Evolutionary conservation across 768 basidiomycete species (phyloP), one percentile per base, ranked within the genome.

Genomic region (Suillus tomentosus): DNA sequence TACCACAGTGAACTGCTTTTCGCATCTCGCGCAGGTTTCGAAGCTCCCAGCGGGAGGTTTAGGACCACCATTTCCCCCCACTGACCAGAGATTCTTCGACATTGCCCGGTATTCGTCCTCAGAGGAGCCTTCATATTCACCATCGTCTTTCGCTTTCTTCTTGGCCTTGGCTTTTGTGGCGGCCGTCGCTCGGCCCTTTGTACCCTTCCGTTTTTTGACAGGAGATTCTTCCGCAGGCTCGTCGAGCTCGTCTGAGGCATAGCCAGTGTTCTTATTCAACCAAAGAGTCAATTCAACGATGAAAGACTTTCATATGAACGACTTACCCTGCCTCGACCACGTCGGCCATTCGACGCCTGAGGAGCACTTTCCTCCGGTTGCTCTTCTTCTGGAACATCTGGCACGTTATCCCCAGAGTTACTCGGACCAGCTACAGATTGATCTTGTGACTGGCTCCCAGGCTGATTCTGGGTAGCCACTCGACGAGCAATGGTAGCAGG

Each of bases 1-100:
- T 75, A 97, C 96, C 71, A 96, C 91, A 17, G 93, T 94, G 73
- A 96, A 97, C 68, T 89, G 87, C 64, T 91, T 89, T 59, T 83
- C 81, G 74, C 96, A 99, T 62, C 84, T 83, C 1, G 87, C 92
- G 72, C 97, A 99, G 8, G 82, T 79, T 67, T 88, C 88, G 62
- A 96, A 91, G 67, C 86, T 87, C 1, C 96, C 96, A 5, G 89
- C 81, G 3, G 89, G 80, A 1, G 90, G 92, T 64, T 89, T 89
- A 0, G 74, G 67, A 19, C 67, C 56, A 66, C 77, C 42, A 68
- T 67, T 64, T 51, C 73, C 72, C 68, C 77, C 68, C 68, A 67
- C 68, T 45, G 70, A 58, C 75, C 79, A 77, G 72, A 81, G 68
- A 56, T 79, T 80, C 71, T 82, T 88, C 11, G 87, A 87, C 13